Evolutionary conservation across 2,329 filamentous ascomycete species (phyloP), one percentile per base, ranked within the genome.

Genomic region (Bipolaris zeicola): DNA sequence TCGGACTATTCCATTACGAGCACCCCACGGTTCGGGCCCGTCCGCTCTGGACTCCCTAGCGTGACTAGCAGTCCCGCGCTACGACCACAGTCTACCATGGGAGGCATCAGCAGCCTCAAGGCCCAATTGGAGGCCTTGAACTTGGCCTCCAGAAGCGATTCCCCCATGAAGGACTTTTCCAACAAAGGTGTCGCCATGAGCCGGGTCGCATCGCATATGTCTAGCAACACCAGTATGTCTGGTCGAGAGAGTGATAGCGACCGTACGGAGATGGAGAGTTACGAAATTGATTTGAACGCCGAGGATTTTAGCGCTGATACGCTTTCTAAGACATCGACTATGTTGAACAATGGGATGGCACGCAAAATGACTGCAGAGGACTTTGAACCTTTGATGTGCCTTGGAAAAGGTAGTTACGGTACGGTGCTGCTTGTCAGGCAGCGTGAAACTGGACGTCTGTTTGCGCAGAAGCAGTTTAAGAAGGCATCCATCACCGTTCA

Each of bases 381-480:
- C 74, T 99, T 99, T 73, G 89, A 96, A 69, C 87, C 90, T 10
- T 80, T 99, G 48, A 90, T 91, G 47, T 98, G 94, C 76, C 87
- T 99, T 20, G 96, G 96, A 54, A 98, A 98, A 74, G 95, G 95
- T 46, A 92, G 95, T 13, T 99, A 95, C 73, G 95, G 95, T 34
- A 99, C 94, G 0, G 96, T 99, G 10, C 81, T 96, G 43, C 84
- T 99, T 26, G 96, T 99, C 59, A 95, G 93, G 78, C 94, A 99
- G 79, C 87, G 87, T 48, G 80, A 86, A 28, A 97, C 93, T 1
- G 95, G 95, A 39, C 88, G 91, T 41, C 85, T 99, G 5, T 99
- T 93, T 71, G 96, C 95, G 0, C 96, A 99, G 80, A 99, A 99
- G 81, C 94, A 98, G 78, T 95, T 99, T 79, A 95, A 94, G 76